Evolutionary conservation across 164 flowering plant genomes (phyloP), one percentile per base, ranked within the genome.

Genomic region (Annona cherimola): DNA sequence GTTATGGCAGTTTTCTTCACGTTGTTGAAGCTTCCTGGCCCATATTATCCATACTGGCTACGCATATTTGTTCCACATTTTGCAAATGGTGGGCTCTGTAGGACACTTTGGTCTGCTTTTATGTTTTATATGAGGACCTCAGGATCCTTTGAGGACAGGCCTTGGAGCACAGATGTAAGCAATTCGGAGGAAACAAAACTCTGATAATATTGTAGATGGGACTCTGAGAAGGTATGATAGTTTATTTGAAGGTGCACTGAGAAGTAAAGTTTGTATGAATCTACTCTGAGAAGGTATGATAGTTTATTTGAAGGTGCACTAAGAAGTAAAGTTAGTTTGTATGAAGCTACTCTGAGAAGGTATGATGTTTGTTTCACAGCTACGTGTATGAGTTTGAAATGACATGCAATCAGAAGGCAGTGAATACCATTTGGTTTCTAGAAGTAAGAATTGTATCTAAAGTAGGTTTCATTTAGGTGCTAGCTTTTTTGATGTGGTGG

Each of bases 11-110:
- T 81, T 57, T 79, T 92, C 84, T 89, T 90, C 82, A 78, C 84
- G 6, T 42, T 92, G 82, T 81, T 94, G 73, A 94, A 94, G 76
- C 79, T 94, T 74, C 92, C 90, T 1, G 98, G 98, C 4, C 97
- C 98, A 5, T 86, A 85, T 76, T 92, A 88, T 66, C 96, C 97
- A 19, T 92, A 84, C 39, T 94, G 97, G 98, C 93, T 91, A 2
- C 93, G 97, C 5, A 78, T 94, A 45, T 73, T 94, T 55, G 86
- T 94, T 76, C 98, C 97, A 62, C 98, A 89, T 75, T 79, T 94
- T 67, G 96, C 96, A 50, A 94, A 94, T 83, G 98, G 98, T 57
- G 93, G 81, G 43, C 69, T 94, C 14, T 76, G 77, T 75, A 86
- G 88, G 82, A 84, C 84, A 64, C 62, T 89, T 9, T 90, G 92